Percentiles rank a stretch among this genome's conserved stretches.
These are phyloP conservation scores for Truncatella angustata DNA, from an alignment of 2,329 filamentous ascomycete species.

Conservation along the genomic window DNA sequence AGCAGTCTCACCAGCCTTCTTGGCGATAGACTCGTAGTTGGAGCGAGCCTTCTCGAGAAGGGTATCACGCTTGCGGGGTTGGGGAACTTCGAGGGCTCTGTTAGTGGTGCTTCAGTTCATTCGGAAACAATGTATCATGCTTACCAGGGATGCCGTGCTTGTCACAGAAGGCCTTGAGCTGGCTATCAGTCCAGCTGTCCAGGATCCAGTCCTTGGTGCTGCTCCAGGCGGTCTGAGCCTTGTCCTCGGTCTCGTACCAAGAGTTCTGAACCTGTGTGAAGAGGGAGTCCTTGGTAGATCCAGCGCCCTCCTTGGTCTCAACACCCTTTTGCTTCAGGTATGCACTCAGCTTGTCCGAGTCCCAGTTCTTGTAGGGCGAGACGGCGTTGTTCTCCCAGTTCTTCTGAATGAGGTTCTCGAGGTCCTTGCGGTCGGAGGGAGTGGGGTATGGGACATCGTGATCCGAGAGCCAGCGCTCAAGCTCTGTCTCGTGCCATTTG, in stretches of 20 bases:
- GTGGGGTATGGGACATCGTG: slow-evolving; percentile 89
- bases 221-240: slow-evolving; percentile 67
- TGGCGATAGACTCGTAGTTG: slow-evolving; percentile 76
- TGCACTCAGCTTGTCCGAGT: slow-evolving; percentile 62
- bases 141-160: slow-evolving; percentile 74
- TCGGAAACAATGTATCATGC: slow-evolving; percentile 10
- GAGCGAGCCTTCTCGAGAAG: slow-evolving; percentile 75
- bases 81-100: slow-evolving; percentile 55
- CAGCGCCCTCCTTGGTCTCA: slow-evolving; percentile 64
- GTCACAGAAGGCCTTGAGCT: slow-evolving; percentile 91
- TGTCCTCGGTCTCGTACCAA: slow-evolving; percentile 80
- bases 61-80: slow-evolving; percentile 81
- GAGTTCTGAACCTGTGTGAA: slow-evolving; percentile 65
- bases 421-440: slow-evolving; percentile 86
- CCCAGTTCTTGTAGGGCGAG: slow-evolving; percentile 75
- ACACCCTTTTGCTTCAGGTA: slow-evolving; percentile 72
- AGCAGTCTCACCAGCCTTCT: slow-evolving; percentile 70
- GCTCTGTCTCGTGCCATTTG: slow-evolving; percentile 97
- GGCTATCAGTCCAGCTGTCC: slow-evolving; percentile 91
- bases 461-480: slow-evolving; percentile 95
- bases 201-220: slow-evolving; percentile 89
- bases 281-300: slow-evolving; percentile 67
- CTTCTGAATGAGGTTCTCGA: slow-evolving; percentile 84
- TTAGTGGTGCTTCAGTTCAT: neutral
- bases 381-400: slow-evolving; percentile 84